These are phyloP conservation scores for Euptelea pleiosperma DNA, from an alignment of 164 flowering plant species.

Conservation along the genomic window DNA sequence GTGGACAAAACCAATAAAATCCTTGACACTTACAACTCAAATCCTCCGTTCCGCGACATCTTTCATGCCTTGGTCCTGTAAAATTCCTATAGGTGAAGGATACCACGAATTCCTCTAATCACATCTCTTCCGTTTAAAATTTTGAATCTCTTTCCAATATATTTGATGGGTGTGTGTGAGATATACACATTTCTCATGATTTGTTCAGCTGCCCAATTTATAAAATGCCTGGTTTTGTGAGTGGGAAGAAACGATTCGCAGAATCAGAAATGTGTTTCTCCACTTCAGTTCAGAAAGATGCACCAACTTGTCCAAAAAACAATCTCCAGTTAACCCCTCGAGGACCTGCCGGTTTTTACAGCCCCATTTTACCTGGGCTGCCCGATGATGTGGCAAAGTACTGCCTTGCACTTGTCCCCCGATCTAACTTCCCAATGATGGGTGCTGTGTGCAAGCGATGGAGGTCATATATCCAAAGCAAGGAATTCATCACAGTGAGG, in stretches of 20 bases:
- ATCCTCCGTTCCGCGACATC: conserved; percentile 43
- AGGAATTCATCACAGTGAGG: conserved; percentile 69
- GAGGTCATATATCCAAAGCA: conserved; percentile 76
- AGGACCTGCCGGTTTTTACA: conserved; percentile 24
- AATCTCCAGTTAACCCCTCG: conserved; percentile 17
- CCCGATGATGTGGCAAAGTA: conserved; percentile 90
- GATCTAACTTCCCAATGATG: conserved; percentile 67
- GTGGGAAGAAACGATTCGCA: conserved; percentile 41
- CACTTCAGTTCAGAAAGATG: conserved; percentile 24
- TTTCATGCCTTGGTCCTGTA: conserved; percentile 77
- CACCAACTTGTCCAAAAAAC: conserved; percentile 30
- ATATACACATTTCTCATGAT: conserved; percentile 14
- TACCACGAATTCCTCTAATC: conserved; percentile 69
- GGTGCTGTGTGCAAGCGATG: conserved; percentile 76
- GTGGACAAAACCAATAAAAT: conserved; percentile 41
- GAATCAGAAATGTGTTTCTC: conserved; percentile 50
- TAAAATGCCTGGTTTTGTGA: conserved; percentile 49
- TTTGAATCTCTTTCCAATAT: conserved; percentile 6
- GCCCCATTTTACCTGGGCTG: conserved; percentile 75
- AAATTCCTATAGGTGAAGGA: conserved; percentile 68
- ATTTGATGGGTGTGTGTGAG: conserved; percentile 13
- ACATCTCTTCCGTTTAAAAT: neutral
- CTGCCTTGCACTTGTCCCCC: conserved; percentile 94
- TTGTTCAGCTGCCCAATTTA: conserved; percentile 6
- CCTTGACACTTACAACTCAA: conserved; percentile 39